phyloP scores from a whole-genome alignment of 2,329 filamentous ascomycete species.

The Penicillium occitanis region DNA sequence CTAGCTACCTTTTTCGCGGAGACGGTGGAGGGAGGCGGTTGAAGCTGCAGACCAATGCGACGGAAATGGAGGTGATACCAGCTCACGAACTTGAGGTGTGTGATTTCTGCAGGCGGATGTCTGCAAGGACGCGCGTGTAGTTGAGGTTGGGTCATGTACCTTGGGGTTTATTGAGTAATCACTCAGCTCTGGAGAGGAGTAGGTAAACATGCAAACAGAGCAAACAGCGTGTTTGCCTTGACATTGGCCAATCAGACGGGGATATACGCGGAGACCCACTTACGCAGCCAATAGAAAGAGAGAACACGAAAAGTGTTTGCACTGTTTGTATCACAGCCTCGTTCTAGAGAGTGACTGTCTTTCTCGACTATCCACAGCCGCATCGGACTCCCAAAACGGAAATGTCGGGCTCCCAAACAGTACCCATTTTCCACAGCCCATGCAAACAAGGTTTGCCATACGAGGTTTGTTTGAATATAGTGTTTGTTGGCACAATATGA shows the following conservation, averaged over 20 bases:
- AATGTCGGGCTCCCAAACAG: neutral
- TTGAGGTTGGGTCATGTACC: neutral
- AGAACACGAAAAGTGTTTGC: neutral
- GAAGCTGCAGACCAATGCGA: neutral
- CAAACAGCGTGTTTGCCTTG: neutral
- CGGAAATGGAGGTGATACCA: neutral
- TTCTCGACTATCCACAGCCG: neutral
- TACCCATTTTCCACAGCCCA: too few relatives aligned
- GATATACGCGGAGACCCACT: neutral
- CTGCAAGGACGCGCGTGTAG: neutral
- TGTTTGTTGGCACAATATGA: neutral
- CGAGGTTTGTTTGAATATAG: neutral
- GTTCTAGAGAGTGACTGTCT: neutral
- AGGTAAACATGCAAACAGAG: neutral
- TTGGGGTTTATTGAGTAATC: neutral
- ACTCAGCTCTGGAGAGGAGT: too few relatives aligned
- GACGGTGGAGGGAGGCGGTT: neutral
- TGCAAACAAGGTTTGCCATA: neutral
- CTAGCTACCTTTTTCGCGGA: neutral
- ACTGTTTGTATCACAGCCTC: neutral
- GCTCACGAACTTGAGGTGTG: neutral
- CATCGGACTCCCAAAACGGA: neutral
- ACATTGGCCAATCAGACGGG: neutral
- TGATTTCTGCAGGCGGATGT: neutral
- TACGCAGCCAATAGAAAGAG: neutral